These are phyloP conservation scores for Ophiostoma himal-ulmi DNA, from an alignment of 2,329 filamentous ascomycete genomes.

Conservation along the genomic window DNA sequence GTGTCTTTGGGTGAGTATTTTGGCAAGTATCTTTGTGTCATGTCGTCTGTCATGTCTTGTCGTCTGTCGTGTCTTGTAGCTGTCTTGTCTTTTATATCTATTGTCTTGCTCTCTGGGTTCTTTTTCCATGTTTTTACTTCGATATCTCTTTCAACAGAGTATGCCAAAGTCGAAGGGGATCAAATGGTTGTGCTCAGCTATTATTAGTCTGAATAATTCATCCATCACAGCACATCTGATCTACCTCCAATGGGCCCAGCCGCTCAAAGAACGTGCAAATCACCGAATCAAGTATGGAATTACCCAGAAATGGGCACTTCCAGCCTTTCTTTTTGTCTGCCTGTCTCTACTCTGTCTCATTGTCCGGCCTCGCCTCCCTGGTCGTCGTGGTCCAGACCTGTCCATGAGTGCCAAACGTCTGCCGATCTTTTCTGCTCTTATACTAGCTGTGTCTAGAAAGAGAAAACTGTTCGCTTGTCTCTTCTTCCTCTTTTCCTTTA, in stretches of 20 bases:
- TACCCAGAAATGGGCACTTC: no score
- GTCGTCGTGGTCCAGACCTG: constrained; percentile 3
- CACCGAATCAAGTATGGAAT: not conserved
- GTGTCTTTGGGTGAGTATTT: not conserved
- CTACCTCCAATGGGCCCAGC: not conserved
- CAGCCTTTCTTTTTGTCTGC: no score
- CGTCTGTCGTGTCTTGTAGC: not conserved
- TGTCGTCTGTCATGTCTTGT: not conserved
- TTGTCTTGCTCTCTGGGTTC: not conserved
- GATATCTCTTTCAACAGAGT: no score
- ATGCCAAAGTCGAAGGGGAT: no score
- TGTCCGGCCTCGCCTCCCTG: not conserved
- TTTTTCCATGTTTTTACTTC: no score
- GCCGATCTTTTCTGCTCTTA: not conserved
- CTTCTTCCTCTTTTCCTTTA: not conserved
- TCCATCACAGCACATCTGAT: not conserved
- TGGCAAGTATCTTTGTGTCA: not conserved
- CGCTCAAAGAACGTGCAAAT: not conserved
- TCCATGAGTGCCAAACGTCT: constrained; percentile 2
- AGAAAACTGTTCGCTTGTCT: not conserved
- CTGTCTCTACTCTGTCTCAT: not conserved
- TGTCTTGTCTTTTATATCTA: not conserved
- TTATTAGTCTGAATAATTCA: no score
- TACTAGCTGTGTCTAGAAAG: not conserved
- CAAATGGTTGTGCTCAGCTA: no score